Evolutionary conservation across 768 basidiomycete genomes (phyloP).

Genomic region (Auriculariales sp.): DNA sequence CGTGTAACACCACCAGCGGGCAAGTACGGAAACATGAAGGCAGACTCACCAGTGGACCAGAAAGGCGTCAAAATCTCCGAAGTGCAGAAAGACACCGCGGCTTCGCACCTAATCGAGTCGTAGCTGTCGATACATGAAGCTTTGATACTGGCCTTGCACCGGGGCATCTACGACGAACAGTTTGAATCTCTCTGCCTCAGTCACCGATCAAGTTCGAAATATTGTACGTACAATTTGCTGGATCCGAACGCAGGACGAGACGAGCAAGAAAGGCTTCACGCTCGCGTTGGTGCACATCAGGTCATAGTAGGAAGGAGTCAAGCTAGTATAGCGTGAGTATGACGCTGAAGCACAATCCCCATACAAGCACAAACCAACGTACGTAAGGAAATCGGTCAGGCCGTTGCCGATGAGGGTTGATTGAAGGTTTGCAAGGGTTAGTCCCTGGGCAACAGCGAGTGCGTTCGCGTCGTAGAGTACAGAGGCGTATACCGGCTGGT

Average conservation of each 20-base stretch:
- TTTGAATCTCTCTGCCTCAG: background rate
- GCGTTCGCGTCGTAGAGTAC: conserved; percentile 22
- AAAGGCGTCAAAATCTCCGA: conserved; percentile 32
- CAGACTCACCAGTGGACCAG: conserved; percentile 22
- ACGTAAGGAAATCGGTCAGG: conserved; percentile 6
- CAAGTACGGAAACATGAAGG: conserved; percentile 14
- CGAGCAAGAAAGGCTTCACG: conserved; percentile 2
- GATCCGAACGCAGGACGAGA: background rate
- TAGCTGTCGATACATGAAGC: conserved; percentile 47
- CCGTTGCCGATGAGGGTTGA: conserved; percentile 46
- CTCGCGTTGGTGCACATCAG: conserved; percentile 6
- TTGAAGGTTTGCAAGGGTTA: conserved; percentile 36
- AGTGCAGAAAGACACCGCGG: conserved; percentile 53
- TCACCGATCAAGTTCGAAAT: background rate
- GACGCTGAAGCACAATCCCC: no score
- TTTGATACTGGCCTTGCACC: conserved; percentile 44
- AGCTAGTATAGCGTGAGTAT: no score
- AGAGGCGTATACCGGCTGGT: conserved; percentile 16
- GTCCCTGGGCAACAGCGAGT: conserved; percentile 18
- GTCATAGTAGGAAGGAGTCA: conserved; percentile 6
- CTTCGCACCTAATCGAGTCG: conserved; percentile 53
- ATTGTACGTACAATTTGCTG: background rate
- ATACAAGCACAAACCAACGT: no score
- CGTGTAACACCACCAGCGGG: conserved; percentile 14
- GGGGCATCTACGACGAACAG: conserved; percentile 38